Percentiles rank a stretch among this genome's conserved stretches.
Conservation (phyloP, 2,329 filamentous ascomycete species). For the Cyclaneusma minus region DNA sequence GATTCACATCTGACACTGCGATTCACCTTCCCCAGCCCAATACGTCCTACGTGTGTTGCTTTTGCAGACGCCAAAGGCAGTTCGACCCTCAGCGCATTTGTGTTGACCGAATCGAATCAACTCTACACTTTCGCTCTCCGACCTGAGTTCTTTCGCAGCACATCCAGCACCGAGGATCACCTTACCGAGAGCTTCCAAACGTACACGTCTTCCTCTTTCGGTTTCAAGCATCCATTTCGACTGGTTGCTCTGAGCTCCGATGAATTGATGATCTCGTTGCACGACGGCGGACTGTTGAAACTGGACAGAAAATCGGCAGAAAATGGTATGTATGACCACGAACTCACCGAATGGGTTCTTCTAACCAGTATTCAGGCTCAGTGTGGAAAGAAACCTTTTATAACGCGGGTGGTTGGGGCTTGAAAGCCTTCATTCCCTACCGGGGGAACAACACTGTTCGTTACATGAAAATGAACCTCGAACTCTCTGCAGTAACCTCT, state of each 20-base stretch:
- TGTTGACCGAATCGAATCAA: conserved; percentile 62
- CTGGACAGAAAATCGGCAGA: conserved; percentile 45
- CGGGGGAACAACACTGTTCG: conserved; percentile 47
- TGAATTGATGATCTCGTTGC: conserved; percentile 65
- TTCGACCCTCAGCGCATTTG: conserved; percentile 65
- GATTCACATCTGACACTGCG: conserved; percentile 65
- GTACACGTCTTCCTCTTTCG: conserved; percentile 56
- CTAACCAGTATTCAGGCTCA: conserved; percentile 11
- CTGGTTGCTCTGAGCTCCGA: conserved; percentile 59
- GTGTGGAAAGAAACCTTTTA: conserved; percentile 59
- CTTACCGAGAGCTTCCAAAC: conserved; percentile 65
- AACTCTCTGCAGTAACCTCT: conserved; percentile 51
- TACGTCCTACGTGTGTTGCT: conserved; percentile 65
- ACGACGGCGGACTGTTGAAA: conserved; percentile 61
- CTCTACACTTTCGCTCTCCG: conserved; percentile 74
- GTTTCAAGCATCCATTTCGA: conserved; percentile 66
- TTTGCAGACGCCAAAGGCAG: conserved; percentile 67
- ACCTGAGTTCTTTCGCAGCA: conserved; percentile 65
- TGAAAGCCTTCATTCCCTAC: conserved; percentile 52
- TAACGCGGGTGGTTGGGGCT: conserved; percentile 58
- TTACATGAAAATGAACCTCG: conserved; percentile 48
- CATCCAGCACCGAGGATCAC: conserved; percentile 53
- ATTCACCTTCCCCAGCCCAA: conserved; percentile 58
- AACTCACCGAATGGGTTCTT: background rate
- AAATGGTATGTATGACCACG: conserved; percentile 23